These are phyloP conservation scores for Kazachstania bromeliacearum DNA, from an alignment of 805 yeast genomes.

Conservation along the genomic window DNA sequence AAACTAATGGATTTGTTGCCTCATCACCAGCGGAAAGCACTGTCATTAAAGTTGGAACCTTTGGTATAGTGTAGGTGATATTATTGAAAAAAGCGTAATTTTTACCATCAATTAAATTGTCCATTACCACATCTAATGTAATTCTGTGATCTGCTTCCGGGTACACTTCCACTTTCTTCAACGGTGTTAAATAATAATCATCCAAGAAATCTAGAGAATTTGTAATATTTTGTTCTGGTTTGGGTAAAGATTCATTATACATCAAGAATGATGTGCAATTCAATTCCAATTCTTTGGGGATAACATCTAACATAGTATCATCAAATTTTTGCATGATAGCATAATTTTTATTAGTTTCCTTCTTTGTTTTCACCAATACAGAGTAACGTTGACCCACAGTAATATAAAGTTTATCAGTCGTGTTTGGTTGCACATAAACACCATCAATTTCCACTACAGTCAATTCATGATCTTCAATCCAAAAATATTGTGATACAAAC, in stretches of 20 bases:
- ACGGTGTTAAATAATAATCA: slow-evolving; percentile 69
- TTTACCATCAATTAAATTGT: slow-evolving; percentile 74
- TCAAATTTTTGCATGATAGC: slow-evolving; percentile 81
- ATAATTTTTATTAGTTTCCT: slow-evolving; percentile 52
- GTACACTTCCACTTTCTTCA: slow-evolving; percentile 41
- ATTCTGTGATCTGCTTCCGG: slow-evolving; percentile 64
- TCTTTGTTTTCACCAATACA: slow-evolving; percentile 65
- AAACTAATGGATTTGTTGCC: slow-evolving; percentile 44
- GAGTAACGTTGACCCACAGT: slow-evolving; percentile 91
- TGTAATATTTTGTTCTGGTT: slow-evolving; percentile 33
- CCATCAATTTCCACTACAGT: slow-evolving; percentile 92
- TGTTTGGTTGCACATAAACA: slow-evolving; percentile 65
- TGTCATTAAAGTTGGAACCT: slow-evolving; percentile 76
- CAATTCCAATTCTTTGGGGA: slow-evolving; percentile 54
- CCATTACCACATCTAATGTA: slow-evolving; percentile 71
- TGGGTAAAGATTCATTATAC: slow-evolving; percentile 39
- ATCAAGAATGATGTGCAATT: slow-evolving; percentile 70
- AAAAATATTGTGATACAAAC: slow-evolving; percentile 81
- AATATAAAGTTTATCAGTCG: slow-evolving; percentile 62
- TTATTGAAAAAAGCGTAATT: slow-evolving; percentile 97
- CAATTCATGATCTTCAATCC: slow-evolving; percentile 80
- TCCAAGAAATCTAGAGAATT: slow-evolving; percentile 53
- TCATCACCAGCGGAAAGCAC: slow-evolving; percentile 63
- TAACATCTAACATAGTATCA: slow-evolving; percentile 67
- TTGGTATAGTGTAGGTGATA: slow-evolving; percentile 66